Percentiles rank a stretch among this genome's conserved stretches.
These are phyloP conservation scores for Colletotrichum karsti DNA, from an alignment of 2,329 filamentous ascomycete species.

Conservation along the genomic window DNA sequence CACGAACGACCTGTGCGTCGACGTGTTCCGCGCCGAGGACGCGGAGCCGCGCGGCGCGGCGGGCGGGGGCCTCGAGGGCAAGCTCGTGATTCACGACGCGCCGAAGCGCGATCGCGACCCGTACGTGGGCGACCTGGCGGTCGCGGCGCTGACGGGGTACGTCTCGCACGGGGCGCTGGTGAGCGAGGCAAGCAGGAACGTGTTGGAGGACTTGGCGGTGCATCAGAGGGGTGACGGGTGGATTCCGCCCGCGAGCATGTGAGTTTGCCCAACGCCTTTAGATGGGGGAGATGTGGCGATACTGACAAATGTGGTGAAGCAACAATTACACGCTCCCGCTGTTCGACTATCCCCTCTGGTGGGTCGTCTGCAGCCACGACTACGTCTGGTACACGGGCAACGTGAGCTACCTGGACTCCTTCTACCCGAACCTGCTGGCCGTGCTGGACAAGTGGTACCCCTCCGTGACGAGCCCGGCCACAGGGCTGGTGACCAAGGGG, in stretches of 20 bases:
- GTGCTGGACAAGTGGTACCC: conserved; percentile 57
- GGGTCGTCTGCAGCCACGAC: conserved; percentile 58
- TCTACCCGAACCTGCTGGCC: conserved; percentile 49
- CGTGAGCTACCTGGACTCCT: conserved; percentile 45
- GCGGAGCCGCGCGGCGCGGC: conserved; percentile 56
- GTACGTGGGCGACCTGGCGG: conserved; percentile 61
- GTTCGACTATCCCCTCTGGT: conserved; percentile 63
- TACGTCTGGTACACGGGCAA: conserved; percentile 60
- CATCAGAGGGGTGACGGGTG: conserved; percentile 61
- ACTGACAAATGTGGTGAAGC: conserved; percentile 32
- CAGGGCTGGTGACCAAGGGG: conserved; percentile 51
- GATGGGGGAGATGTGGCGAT: not conserved
- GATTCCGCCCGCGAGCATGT: conserved; percentile 64
- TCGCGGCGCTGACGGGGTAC: conserved; percentile 56
- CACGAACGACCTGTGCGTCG: conserved; percentile 58
- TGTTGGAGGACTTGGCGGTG: conserved; percentile 56
- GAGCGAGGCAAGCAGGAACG: conserved; percentile 50
- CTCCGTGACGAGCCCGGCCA: conserved; percentile 46
- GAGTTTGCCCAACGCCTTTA: too few species aligned
- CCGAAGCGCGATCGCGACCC: conserved; percentile 62
- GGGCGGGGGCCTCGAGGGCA: conserved; percentile 52
- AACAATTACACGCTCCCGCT: conserved; percentile 55
- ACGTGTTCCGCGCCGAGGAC: conserved; percentile 54
- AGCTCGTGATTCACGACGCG: conserved; percentile 57
- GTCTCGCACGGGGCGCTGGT: conserved; percentile 49